Evolutionary conservation across 352 stramenopile genomes (phyloP).

Genomic region (Phytophthora sp.): DNA sequence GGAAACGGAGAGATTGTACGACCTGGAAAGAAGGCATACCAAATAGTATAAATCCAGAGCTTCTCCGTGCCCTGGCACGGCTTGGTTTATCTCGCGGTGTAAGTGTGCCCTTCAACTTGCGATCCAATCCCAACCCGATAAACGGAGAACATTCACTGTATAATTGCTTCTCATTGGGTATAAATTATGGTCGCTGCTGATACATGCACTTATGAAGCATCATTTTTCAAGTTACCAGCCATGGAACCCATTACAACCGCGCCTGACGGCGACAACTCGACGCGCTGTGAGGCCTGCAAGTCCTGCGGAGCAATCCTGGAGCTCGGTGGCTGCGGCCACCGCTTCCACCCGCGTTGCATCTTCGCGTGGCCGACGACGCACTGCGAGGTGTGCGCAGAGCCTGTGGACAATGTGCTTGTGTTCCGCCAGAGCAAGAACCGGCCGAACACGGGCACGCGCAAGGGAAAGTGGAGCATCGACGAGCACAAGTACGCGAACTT

Average conservation of each 20-base stretch:
- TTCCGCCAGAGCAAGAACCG: slow-evolving; percentile 54
- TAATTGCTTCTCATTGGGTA: slow-evolving; percentile 24
- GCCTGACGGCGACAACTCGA: slow-evolving; percentile 45
- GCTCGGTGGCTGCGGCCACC: slow-evolving; percentile 71
- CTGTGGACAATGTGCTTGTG: slow-evolving; percentile 50
- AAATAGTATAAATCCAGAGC: too few relatives aligned
- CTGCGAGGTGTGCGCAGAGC: slow-evolving; percentile 65
- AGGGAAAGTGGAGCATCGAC: slow-evolving; percentile 78
- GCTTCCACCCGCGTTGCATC: slow-evolving; percentile 81
- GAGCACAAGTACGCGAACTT: slow-evolving; percentile 85
- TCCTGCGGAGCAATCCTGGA: slow-evolving; percentile 73
- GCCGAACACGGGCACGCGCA: slow-evolving; percentile 58
- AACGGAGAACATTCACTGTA: too few relatives aligned
- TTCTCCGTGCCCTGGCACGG: too few relatives aligned
- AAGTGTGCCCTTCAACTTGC: too few relatives aligned
- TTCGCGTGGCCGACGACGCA: slow-evolving; percentile 69
- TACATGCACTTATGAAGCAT: neutral
- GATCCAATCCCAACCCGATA: too few relatives aligned
- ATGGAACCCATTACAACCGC: slow-evolving; percentile 7
- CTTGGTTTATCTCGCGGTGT: too few relatives aligned
- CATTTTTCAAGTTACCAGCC: slow-evolving; percentile 22
- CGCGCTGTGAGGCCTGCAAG: slow-evolving; percentile 75
- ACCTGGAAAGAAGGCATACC: too few relatives aligned
- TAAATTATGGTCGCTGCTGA: neutral
- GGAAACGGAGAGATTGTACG: too few relatives aligned